These are phyloP conservation scores for Staphylotrichum tortipilum DNA, from an alignment of 495 filamentous ascomycete species.

Conservation along the genomic window DNA sequence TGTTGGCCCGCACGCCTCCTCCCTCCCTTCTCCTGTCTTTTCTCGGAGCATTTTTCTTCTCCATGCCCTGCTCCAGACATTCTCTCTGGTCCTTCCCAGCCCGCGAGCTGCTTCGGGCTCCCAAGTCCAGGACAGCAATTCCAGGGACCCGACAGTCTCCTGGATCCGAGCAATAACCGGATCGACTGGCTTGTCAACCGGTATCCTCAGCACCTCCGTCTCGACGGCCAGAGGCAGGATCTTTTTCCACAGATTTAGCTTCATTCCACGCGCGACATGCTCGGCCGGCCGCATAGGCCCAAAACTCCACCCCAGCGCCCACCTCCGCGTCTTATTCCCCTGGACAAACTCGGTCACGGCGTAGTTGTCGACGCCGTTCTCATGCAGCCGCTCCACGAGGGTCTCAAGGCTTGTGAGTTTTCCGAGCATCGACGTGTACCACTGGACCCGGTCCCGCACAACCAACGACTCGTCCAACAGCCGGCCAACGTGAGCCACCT, in stretches of 20 bases:
- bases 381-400: constrained; percentile 53
- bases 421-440: constrained; percentile 91
- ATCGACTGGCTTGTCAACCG: background rate
- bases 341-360: constrained; percentile 76
- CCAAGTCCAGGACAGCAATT: constrained; percentile 46
- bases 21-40: background rate
- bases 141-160: constrained; percentile 41
- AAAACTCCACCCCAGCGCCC: constrained; percentile 88
- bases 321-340: constrained; percentile 70
- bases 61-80: constrained; percentile 46
- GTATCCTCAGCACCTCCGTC: constrained; percentile 17
- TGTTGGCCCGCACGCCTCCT: background rate
- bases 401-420: constrained; percentile 63
- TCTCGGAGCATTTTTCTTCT: constrained; percentile 28
- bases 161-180: constrained; percentile 12
- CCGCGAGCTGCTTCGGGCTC: constrained; percentile 23
- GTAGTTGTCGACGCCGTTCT: constrained; percentile 60
- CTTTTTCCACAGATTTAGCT: constrained; percentile 46
- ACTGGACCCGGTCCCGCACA: constrained; percentile 54
- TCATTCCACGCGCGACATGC: constrained; percentile 48
- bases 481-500: constrained; percentile 66
- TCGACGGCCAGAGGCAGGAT: constrained; percentile 49
- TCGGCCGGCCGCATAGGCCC: constrained; percentile 55
- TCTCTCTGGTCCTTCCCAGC: constrained; percentile 30
- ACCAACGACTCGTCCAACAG: constrained; percentile 67